Evolutionary conservation across 2,329 filamentous ascomycete genomes (phyloP).

Genomic region (Claviceps arundinis): DNA sequence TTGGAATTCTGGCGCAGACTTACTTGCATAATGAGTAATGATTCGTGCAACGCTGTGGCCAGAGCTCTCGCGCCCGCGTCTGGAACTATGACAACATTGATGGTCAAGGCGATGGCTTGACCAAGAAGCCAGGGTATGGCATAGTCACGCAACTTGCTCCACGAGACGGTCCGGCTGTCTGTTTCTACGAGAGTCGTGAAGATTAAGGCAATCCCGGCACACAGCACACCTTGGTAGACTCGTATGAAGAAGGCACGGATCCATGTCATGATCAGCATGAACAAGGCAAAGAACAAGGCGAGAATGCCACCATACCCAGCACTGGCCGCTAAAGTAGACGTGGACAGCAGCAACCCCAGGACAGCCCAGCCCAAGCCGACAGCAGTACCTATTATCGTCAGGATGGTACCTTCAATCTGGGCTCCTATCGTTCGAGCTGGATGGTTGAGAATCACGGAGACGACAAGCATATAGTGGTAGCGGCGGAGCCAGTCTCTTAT

Average conservation of each 20-base stretch:
- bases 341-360: conserved; percentile 39
- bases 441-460: conserved; percentile 46
- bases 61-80: conserved; percentile 42
- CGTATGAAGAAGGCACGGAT: conserved; percentile 42
- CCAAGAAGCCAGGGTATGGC: conserved; percentile 43
- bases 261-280: conserved; percentile 37
- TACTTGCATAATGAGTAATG: conserved; percentile 34
- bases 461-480: conserved; percentile 40
- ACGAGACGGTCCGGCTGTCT: conserved; percentile 26
- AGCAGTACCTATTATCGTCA: conserved; percentile 40
- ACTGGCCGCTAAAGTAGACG: conserved; percentile 30
- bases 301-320: conserved; percentile 36
- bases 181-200: conserved; percentile 41
- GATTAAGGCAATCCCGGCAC: conserved; percentile 40
- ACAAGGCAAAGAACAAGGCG: conserved; percentile 39
- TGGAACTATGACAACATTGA: conserved; percentile 36
- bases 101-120: conserved; percentile 36
- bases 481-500: conserved; percentile 37
- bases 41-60: conserved; percentile 31
- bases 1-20: conserved; percentile 3
- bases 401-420: conserved; percentile 40
- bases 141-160: conserved; percentile 38
- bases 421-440: conserved; percentile 41
- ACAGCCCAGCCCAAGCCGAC: conserved; percentile 42
- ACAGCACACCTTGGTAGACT: conserved; percentile 41